phyloP scores from a whole-genome alignment of 805 yeast species.

The Clavispora asparagi region DNA sequence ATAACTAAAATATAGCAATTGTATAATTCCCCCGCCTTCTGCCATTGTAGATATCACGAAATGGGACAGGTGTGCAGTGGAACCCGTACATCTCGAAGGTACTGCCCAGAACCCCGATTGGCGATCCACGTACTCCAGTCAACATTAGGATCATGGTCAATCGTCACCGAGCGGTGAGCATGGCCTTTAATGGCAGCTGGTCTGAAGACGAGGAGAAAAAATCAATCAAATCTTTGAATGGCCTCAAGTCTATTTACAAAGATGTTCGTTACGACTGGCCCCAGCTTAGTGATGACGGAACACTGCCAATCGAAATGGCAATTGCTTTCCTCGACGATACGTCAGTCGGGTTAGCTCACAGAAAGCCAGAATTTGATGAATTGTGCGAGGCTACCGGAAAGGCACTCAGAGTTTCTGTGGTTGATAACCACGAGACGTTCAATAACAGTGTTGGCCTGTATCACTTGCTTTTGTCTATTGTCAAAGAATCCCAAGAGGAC shows the following conservation, averaged over 20 bases:
- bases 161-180: conserved; percentile 21
- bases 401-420: conserved; percentile 65
- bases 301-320: conserved; percentile 84
- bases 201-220: conserved; percentile 15
- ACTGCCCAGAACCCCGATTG: neutral
- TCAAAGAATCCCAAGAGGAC: conserved; percentile 61
- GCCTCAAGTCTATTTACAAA: conserved; percentile 31
- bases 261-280: conserved; percentile 42
- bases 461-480: conserved; percentile 58
- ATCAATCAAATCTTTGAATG: conserved; percentile 19
- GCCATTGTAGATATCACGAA: no score
- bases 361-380: conserved; percentile 59
- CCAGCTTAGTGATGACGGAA: conserved; percentile 35
- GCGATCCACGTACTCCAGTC: neutral
- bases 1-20: no score
- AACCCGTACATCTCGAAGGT: conserved; percentile 6
- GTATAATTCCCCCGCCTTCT: no score
- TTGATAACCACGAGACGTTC: conserved; percentile 77
- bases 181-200: conserved; percentile 16
- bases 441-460: conserved; percentile 83
- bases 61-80: no score
- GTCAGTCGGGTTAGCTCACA: conserved; percentile 85
- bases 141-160: conserved; percentile 10
- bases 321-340: conserved; percentile 78
- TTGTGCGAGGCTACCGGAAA: conserved; percentile 52